Conservation (phyloP, 108 stramenopile genomes). For the Bacterosira constricta region DNA sequence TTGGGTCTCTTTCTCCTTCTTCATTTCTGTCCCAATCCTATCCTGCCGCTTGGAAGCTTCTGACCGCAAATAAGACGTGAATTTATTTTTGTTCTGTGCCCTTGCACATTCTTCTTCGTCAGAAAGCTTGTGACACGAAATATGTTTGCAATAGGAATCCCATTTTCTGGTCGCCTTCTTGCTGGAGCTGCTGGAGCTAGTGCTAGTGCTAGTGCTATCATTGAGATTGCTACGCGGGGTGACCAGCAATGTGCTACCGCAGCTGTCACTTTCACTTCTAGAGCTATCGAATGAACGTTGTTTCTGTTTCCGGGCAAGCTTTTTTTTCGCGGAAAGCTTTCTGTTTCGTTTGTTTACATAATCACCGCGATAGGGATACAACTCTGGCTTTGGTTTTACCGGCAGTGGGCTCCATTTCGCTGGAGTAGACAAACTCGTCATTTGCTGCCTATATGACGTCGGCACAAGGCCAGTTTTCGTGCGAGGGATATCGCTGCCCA, state of each 20-base stretch:
- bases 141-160: slow-evolving; percentile 25
- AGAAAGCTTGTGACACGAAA: slow-evolving; percentile 2
- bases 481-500: slow-evolving; percentile 15
- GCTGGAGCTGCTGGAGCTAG: neutral
- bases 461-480: slow-evolving; percentile 30
- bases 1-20: neutral
- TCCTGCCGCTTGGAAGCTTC: slow-evolving; percentile 18
- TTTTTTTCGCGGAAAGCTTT: neutral
- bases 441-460: slow-evolving; percentile 1
- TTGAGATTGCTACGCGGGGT: neutral
- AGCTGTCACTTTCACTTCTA: slow-evolving; percentile 1
- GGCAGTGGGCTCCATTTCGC: slow-evolving; percentile 10
- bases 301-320: neutral
- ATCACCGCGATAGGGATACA: slow-evolving; percentile 34
- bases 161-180: neutral
- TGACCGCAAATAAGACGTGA: slow-evolving; percentile 4
- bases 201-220: neutral
- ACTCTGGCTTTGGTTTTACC: slow-evolving; percentile 1
- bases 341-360: slow-evolving; percentile 22
- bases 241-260: neutral
- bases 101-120: slow-evolving; percentile 8
- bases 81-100: slow-evolving; percentile 21
- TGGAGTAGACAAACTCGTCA: neutral
- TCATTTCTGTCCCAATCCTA: neutral
- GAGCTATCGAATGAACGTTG: neutral